phyloP scores from a whole-genome alignment of 352 stramenopile species.

The Aphanomyces euteiches region DNA sequence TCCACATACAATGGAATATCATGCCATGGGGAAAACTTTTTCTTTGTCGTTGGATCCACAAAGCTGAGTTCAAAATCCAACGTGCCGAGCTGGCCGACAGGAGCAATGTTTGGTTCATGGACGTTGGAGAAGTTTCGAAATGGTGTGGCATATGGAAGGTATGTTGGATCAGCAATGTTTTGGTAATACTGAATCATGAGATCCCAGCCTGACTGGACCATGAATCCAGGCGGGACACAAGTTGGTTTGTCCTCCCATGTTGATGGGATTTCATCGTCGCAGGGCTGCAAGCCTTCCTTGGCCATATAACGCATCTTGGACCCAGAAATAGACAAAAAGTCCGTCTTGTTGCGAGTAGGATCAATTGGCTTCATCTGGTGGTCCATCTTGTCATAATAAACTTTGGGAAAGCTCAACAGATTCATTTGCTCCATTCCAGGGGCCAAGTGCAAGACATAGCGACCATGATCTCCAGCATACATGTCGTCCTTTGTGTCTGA shows the following conservation, averaged over 20 bases:
- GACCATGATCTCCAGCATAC: conserved; percentile 95
- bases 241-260: conserved; percentile 76
- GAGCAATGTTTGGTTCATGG: not conserved
- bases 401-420: conserved; percentile 94
- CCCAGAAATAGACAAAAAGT: conserved; percentile 98
- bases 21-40: conserved; percentile 95
- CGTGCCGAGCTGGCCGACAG: conserved; percentile 52
- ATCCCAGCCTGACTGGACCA: conserved; percentile 97
- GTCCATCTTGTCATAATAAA: conserved; percentile 97
- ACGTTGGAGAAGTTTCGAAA: conserved; percentile 34
- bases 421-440: conserved; percentile 93
- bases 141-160: conserved; percentile 75
- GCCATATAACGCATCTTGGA: conserved; percentile 97
- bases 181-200: conserved; percentile 99
- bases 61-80: conserved; percentile 69
- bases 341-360: conserved; percentile 72
- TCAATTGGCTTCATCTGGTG: conserved; percentile 98
- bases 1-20: conserved; percentile 90
- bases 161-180: conserved; percentile 86
- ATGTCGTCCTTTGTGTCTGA: conserved; percentile 93
- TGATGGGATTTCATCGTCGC: conserved; percentile 57
- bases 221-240: conserved; percentile 97
- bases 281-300: conserved; percentile 91
- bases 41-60: conserved; percentile 14
- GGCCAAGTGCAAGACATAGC: conserved; percentile 95